Evolutionary conservation across 139 green algal genomes (phyloP), one percentile per base, ranked within the genome.

Genomic region (Volvox reticuliferus): DNA sequence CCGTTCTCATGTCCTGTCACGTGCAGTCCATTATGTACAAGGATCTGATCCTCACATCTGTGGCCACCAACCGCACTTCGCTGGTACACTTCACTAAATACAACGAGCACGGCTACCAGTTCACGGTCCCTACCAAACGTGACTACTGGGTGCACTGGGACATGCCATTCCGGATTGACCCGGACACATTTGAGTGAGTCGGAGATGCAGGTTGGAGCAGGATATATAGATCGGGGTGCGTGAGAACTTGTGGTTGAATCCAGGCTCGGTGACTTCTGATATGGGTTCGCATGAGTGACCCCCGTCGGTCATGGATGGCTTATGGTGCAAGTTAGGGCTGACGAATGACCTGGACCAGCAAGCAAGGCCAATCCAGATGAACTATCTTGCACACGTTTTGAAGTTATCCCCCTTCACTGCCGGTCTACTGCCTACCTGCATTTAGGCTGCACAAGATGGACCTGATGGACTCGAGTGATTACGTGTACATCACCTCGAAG

Each of bases 91-190:
- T 91, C 67, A 89, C 93, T 0, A 87, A 94, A 0, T 94, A 95
- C 86, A 94, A 94, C 69, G 93, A 94, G 90, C 12, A 88, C 26
- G 93, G 93, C 28, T 94, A 96, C 88, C 91, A 95, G 69, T 96
- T 95, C 86, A 95, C 90, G 28, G 90, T 93, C 14, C 80, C 94
- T 30, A 91, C 82, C 1, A 24, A 30, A 0, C 82, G 92, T n/a
- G 88, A 90, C 37, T 94, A 93, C 92, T 92, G 80, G 86, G 28
- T 95, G 30, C 86, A 93, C 82, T 96, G 94, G 94, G 86, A 94
- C 65, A 76, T 84, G 37, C 69, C 82, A 1, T 88, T 86, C 78
- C 22, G 75, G 16, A 19, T 95, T 9, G 85, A 91, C 37, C 93
- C 93, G 16, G 68, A 76, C 1, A 33, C 17, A 20, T 88, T 87